A percentile compares a stretch with the other conserved stretches of the same genome.
Evolutionary conservation across 345 rosid genomes (phyloP).

Genomic region (Euphorbia pulcherrima): DNA sequence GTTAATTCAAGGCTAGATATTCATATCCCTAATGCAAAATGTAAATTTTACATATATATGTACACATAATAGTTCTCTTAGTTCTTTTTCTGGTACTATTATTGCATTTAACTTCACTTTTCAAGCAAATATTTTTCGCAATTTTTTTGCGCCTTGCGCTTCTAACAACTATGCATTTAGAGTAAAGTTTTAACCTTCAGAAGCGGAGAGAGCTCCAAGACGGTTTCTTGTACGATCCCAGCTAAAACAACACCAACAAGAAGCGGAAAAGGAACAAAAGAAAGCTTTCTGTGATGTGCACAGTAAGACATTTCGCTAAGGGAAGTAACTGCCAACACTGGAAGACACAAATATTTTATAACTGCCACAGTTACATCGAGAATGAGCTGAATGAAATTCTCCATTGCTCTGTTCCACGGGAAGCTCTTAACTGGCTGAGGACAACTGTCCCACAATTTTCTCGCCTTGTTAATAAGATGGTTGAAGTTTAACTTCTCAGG

Average conservation of each 20-base stretch:
- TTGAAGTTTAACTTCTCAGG: conserved; percentile 46
- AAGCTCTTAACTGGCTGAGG: conserved; percentile 78
- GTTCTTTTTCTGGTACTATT: too few relatives aligned
- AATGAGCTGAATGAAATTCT: conserved; percentile 65
- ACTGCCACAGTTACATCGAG: conserved; percentile 67
- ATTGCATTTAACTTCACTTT: too few relatives aligned
- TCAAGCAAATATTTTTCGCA: too few relatives aligned
- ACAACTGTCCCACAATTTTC: conserved; percentile 51
- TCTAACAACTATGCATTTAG: too few relatives aligned
- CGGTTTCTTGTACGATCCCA: conserved; percentile 49
- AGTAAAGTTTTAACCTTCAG: conserved; percentile 54
- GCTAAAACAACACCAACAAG: conserved; percentile 60
- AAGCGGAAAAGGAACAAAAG: conserved; percentile 59
- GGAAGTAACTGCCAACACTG: conserved; percentile 64
- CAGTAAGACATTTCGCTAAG: conserved; percentile 97
- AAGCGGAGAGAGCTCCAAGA: conserved; percentile 59
- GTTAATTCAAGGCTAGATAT: too few relatives aligned
- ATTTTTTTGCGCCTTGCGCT: too few relatives aligned
- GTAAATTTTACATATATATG: too few relatives aligned
- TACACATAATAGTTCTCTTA: too few relatives aligned
- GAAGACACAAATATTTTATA: conserved; percentile 61
- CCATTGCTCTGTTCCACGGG: conserved; percentile 70
- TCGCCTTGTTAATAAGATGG: conserved; percentile 42
- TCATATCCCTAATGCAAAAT: too few relatives aligned
- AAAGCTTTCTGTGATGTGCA: conserved; percentile 76